Percentiles rank a stretch among this genome's conserved stretches.
Conservation (phyloP, 805 yeast species). For the Hanseniaspora mollemarum region DNA sequence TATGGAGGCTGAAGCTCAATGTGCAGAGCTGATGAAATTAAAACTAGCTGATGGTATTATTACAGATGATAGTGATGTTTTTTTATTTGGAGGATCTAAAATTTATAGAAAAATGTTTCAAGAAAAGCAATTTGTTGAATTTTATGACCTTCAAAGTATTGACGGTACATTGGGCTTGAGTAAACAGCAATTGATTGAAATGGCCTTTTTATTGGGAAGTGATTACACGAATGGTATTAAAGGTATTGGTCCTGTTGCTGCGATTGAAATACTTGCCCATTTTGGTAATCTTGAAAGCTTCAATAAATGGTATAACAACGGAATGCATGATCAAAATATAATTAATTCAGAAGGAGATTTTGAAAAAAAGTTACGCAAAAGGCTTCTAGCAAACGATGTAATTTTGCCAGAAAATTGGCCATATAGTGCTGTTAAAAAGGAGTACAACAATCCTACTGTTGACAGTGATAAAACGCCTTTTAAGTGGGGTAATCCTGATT, state of each 20-base stretch:
- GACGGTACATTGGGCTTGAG: slow-evolving; percentile 51
- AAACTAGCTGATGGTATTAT: slow-evolving; percentile 85
- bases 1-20: slow-evolving; percentile 98
- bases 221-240: slow-evolving; percentile 90
- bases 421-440: slow-evolving; percentile 52
- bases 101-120: slow-evolving; percentile 89
- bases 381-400: slow-evolving; percentile 43
- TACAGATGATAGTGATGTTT: slow-evolving; percentile 96
- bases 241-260: slow-evolving; percentile 88
- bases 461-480: slow-evolving; percentile 69
- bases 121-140: slow-evolving; percentile 84
- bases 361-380: slow-evolving; percentile 45
- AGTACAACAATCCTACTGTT: slow-evolving; percentile 71
- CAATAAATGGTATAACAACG: slow-evolving; percentile 34
- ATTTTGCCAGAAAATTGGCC: slow-evolving; percentile 55
- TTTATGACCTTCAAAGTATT: slow-evolving; percentile 53
- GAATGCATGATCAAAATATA: slow-evolving; percentile 34
- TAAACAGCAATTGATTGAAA: slow-evolving; percentile 54
- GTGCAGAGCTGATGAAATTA: slow-evolving; percentile 64
- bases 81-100: slow-evolving; percentile 75
- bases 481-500: slow-evolving; percentile 81
- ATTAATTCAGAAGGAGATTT: slow-evolving; percentile 38
- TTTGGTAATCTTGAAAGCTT: slow-evolving; percentile 41
- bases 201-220: slow-evolving; percentile 80
- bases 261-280: slow-evolving; percentile 81